Evolutionary conservation across 352 stramenopile species (phyloP), one percentile per base, ranked within the genome.

Genomic region (Pythium dissimile): DNA sequence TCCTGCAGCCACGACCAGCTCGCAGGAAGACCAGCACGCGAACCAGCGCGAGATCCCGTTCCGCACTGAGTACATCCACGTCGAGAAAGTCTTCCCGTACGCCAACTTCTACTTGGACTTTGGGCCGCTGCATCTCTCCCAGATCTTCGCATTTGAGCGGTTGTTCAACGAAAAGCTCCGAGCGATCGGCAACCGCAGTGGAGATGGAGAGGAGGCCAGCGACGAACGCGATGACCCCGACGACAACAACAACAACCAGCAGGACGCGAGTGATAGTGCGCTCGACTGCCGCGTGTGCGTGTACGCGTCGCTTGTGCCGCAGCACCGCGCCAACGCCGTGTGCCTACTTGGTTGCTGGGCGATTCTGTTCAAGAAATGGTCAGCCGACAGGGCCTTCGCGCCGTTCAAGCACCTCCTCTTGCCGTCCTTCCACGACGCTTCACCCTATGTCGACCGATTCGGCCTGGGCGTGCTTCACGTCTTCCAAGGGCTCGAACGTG

Each of bases 71-170:
- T 70, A 68, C 49, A 63, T 75, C 47, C 28, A 67, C 26, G 44
- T 75, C 1, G 50, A 62, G n/a, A 41, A 59, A 7, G 67, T 84
- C 52, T 73, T 98, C 39, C 64, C 86, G 1, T 98, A 99, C 70
- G 93, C 82, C 75, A 94, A 95, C 64, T 98, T 97, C 66, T 98
- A 96, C 69, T 71, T 97, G 13, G 96, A 98, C 73, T 99, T 98
- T 77, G 96, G 95, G 12, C 96, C 94, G 11, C 72, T 98, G 8
- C 97, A 97, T 59, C 69, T 98, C 12, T 91, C 83, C 7, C 91
- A 97, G 59, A 53, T 97, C 1, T 88, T 92, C 59, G 72, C 83
- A 15, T 98, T 98, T 62, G 95, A 75, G 30, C 60, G 71, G 3
- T 68, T 71, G 15, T 58, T 98, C 3, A 87, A 97, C 47, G 58